Conservation (phyloP, 768 basidiomycete genomes). For the Cystobasidium ongulense region DNA sequence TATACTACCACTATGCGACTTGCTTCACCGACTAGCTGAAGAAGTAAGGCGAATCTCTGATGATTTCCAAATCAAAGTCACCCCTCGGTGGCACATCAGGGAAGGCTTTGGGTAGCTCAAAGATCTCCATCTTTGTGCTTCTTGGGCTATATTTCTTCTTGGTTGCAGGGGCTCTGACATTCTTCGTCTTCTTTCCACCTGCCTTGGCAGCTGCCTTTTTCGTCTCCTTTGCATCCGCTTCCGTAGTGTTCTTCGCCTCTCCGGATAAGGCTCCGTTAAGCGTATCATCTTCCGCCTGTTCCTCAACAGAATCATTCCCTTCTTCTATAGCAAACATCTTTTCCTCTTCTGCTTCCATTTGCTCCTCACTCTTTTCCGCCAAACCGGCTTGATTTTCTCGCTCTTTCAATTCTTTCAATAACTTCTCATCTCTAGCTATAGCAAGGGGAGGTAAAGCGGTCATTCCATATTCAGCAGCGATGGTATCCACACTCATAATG, state of each 20-base stretch:
- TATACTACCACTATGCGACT: too few species aligned
- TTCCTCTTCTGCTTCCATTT: constrained; percentile 8
- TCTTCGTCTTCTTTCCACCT: not conserved
- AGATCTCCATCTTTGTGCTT: not conserved
- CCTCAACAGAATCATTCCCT: not conserved
- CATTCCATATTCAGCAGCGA: not conserved
- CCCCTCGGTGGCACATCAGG: constrained; percentile 12
- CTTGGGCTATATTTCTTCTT: not conserved
- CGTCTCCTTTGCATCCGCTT: not conserved
- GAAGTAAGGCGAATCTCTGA: constrained; percentile 23
- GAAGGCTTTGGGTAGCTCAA: not conserved
- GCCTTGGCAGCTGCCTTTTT: not conserved
- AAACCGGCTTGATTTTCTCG: not conserved
- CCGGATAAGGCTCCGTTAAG: not conserved
- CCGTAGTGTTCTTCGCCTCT: not conserved
- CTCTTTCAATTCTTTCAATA: not conserved
- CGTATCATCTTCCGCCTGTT: not conserved
- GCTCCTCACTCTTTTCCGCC: not conserved
- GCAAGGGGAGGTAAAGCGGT: constrained; percentile 25
- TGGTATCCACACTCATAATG: not conserved
- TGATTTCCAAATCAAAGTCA: constrained; percentile 15
- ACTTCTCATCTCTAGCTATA: constrained; percentile 12
- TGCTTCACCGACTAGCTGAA: constrained; percentile 5
- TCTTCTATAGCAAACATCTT: not conserved
- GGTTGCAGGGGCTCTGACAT: not conserved